Evolutionary conservation across 306 rosid species (phyloP).

Genomic region (Castanea crenata): DNA sequence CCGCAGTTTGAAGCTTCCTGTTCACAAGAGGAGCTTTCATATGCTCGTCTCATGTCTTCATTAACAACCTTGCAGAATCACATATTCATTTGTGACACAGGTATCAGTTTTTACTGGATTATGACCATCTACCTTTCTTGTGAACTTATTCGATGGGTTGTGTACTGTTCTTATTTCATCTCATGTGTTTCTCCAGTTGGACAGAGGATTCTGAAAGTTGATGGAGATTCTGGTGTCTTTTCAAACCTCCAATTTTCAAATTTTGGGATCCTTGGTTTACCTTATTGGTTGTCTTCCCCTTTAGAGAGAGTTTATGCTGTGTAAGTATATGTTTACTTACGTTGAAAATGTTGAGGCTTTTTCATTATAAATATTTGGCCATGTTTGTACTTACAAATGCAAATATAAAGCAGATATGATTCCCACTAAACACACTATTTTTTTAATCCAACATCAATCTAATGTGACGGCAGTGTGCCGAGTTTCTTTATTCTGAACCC

Average conservation of each 20-base stretch:
- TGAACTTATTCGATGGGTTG: constrained; percentile 18
- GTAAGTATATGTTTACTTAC: constrained; percentile 45
- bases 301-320: constrained; percentile 50
- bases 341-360: background rate
- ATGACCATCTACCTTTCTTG: background rate
- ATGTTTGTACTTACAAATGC: background rate
- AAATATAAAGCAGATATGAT: background rate
- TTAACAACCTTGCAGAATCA: constrained; percentile 52
- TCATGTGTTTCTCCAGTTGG: constrained; percentile 57
- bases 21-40: constrained; percentile 44
- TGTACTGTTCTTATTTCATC: constrained; percentile 23
- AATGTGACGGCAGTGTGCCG: background rate
- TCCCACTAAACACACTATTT: background rate
- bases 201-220: constrained; percentile 71
- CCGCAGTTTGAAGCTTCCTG: constrained; percentile 34
- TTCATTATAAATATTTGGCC: background rate
- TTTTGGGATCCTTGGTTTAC: constrained; percentile 78
- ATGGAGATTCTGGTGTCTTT: constrained; percentile 44
- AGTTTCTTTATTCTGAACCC: constrained; percentile 10
- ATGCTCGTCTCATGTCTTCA: constrained; percentile 67
- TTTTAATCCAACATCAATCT: constrained; percentile 15
- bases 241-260: constrained; percentile 66
- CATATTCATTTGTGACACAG: constrained; percentile 64
- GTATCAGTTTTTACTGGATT: constrained; percentile 34
- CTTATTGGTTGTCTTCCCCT: constrained; percentile 70